Evolutionary conservation across 306 rosid species (phyloP).

Genomic region (Castanea sativa): DNA sequence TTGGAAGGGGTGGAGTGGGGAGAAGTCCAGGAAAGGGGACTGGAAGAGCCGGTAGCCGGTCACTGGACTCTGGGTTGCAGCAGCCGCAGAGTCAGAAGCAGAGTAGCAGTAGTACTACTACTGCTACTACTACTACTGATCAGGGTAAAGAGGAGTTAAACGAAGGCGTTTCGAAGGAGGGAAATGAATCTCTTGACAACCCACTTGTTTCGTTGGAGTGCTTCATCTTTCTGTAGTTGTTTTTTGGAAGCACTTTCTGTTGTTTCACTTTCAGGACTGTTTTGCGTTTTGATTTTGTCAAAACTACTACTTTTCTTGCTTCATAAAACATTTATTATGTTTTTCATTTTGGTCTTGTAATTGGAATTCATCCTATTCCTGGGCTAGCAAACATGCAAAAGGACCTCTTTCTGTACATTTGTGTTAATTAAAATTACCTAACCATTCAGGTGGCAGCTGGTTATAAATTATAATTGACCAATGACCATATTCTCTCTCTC

Average conservation of each 20-base stretch:
- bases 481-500: no score
- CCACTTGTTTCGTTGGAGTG: constrained; percentile 84
- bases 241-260: background rate
- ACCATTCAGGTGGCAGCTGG: no score
- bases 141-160: constrained; percentile 20
- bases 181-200: constrained; percentile 58
- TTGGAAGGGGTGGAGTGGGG: constrained; percentile 27
- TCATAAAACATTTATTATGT: background rate
- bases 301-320: background rate
- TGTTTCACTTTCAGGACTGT: background rate
- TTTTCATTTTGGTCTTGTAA: background rate
- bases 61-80: constrained; percentile 13
- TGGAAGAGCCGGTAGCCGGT: constrained; percentile 23
- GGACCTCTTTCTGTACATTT: constrained; percentile 7
- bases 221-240: constrained; percentile 79
- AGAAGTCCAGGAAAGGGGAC: constrained; percentile 34
- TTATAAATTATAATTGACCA: no score
- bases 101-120: background rate
- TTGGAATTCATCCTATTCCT: background rate
- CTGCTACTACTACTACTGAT: no score
- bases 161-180: constrained; percentile 28
- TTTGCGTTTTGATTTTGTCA: constrained; percentile 11
- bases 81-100: background rate
- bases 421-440: background rate
- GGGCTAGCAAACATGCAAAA: no score